Evolutionary conservation across 352 stramenopile species (phyloP), one percentile per base, ranked within the genome.

Genomic region (Phytopythium montanum): DNA sequence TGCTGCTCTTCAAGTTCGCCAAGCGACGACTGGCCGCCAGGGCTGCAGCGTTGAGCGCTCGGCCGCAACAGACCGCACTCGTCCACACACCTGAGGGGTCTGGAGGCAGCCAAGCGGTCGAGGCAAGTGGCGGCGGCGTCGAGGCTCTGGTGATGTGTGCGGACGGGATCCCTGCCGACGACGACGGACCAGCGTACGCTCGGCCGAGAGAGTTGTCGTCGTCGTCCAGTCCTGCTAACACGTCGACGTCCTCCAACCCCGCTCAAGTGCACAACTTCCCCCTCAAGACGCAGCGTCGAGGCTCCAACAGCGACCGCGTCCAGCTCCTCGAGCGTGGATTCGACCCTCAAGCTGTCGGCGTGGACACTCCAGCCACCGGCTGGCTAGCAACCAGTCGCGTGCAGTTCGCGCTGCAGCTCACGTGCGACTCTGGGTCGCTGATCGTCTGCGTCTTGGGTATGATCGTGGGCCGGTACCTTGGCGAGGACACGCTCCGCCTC

Each of bases 381-480:
- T 41, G 49, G 41, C 60, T 68, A 33, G 71, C 67, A 0, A 76
- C 69, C 28, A 67, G 74, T 29, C 72, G 60, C 10, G 60, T 66
- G 26, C 55, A 82, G 12, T 69, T 88, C 28, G 45, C 72, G 4
- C 65, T 80, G 21, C 79, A 64, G 4, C 34, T 87, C 10, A n/a
- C 87, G 1, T 81, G 77, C 55, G 75, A 92, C 31, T 49, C 81
- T 12, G 81, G 77, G 9, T 79, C 87, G 1, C 69, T 98, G 28
- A 73, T 93, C 52, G 88, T 97, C 28, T 93, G 87, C 36, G 50
- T 91, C 1, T 36, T 95, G 12, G 76, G 81, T 54, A 94, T 96
- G 56, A 64, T 81, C 18, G 65, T 78, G 10, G 77, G 72, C 0
- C 72, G 76, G n/a, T 55, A 82, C 31, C 56, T 95, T 0, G 86